Base-by-base conservation (phyloP, 1,139 yeast genomes). In the Saccharomyces hybrid region DNA sequence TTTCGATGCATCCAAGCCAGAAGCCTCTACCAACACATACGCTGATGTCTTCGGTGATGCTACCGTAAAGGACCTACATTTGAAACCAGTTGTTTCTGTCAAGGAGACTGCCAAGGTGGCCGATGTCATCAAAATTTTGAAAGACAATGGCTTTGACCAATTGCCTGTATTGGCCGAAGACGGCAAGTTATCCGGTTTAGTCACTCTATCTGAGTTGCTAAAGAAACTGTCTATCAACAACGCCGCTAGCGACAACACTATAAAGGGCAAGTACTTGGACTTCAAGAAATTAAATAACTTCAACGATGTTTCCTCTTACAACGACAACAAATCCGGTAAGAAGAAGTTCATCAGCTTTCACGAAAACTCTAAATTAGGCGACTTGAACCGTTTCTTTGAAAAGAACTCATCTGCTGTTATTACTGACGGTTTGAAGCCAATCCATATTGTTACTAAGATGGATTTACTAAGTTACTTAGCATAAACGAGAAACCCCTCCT, bases 401-500 rank as follows among this genome's bases (percentile, higher is more conserved):
- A 87, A 86, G 68, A 84, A 88, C 73, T 87, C 96, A 11, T 84
- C 88, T 64, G 96, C 95, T 41, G 82, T 88, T 64, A 87, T 88
- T 58, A 88, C 96, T 52, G 93, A 86, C 66, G 84, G 81, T 27
- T 78, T 81, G 68, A 84, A 80, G 68, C 95, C 96, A 51, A 79
- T 86, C 51, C 95, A 88, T 70, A 85, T 88, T 58, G 96, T 88
- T 57, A 88, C 96, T 61, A 88, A 88, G 77, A 95, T 88, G 65
- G 96, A 88, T 71, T 77, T 88, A 70, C 77, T 88, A 65, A 81
- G 88, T 49, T 88, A 79, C 72, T 78, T 73, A 56, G 66, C 71
- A 51, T 65, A 59, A 59, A 28, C 34, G 3, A 31, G 34, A 31
- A 31, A 31, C 34, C 34, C 96, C 58, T 32, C 19, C 6, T 24